Conservation (phyloP, 176 grass and related monocot species). For the Triticum turgidum region DNA sequence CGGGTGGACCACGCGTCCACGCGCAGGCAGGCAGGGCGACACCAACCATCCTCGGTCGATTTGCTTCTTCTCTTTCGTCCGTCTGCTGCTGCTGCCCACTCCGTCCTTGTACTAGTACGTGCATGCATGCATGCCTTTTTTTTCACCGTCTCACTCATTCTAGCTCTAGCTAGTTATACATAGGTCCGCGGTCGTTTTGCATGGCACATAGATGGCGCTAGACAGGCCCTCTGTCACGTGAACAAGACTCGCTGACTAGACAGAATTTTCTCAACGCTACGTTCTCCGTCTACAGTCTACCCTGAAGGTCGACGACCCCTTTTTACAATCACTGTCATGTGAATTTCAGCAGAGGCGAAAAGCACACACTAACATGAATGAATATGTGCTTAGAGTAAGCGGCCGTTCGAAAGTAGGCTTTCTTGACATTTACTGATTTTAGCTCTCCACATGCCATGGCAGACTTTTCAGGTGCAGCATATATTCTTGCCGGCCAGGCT, state of each 20-base stretch:
- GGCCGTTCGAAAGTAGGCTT: not conserved
- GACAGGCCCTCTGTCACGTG: no score
- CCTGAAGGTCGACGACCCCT: not conserved
- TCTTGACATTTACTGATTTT: not conserved
- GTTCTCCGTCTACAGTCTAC: not conserved
- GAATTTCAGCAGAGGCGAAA: not conserved
- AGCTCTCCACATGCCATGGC: not conserved
- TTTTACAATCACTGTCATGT: no score
- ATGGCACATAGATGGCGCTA: not conserved
- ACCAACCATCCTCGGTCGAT: not conserved
- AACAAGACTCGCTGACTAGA: not conserved
- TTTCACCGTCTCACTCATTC: not conserved
- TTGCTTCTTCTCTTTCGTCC: no score
- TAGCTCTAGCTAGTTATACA: not conserved
- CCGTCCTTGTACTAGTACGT: not conserved
- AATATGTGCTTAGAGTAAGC: not conserved
- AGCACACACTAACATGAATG: not conserved
- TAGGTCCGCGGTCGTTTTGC: not conserved
- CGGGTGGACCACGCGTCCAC: slow-evolving; percentile 17
- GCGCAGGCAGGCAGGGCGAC: not conserved
- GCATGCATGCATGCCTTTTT: not conserved
- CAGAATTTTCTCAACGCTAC: not conserved
- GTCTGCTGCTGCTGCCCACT: no score
- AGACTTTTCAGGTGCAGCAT: not conserved
- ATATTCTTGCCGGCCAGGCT: not conserved